Percentiles rank a stretch among this genome's conserved stretches.
Conservation (phyloP, 2,329 filamentous ascomycete genomes). For the Alternaria arbusti region DNA sequence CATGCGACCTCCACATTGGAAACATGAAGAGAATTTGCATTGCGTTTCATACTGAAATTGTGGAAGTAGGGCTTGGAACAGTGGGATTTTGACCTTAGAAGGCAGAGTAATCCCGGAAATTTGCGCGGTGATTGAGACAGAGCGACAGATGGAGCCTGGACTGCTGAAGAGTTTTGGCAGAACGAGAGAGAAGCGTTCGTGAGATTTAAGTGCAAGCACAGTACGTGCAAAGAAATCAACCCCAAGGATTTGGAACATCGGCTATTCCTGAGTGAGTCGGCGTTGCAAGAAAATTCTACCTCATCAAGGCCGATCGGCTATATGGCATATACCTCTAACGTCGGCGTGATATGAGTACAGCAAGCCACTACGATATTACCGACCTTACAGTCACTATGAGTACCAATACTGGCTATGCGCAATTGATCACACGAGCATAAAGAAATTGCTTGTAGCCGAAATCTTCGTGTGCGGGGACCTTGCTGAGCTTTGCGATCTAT, state of each 20-base stretch:
- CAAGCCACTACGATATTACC: not conserved
- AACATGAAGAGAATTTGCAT: not conserved
- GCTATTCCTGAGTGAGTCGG: not conserved
- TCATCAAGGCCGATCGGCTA: not conserved
- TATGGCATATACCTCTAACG: not conserved
- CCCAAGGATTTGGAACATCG: not conserved
- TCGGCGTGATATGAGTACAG: not conserved
- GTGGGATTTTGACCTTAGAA: not conserved
- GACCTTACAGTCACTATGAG: not conserved
- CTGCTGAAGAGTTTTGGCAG: not conserved
- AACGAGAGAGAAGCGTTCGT: not conserved
- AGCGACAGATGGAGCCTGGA: not conserved
- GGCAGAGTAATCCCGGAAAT: not conserved
- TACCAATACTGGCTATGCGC: not conserved
- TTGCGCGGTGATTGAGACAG: not conserved
- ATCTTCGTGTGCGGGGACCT: not conserved
- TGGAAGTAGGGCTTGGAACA: not conserved
- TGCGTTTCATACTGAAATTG: not conserved
- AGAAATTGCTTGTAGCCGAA: not conserved
- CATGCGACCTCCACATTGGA: not conserved
- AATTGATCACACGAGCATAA: conserved; percentile 9
- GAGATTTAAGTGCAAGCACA: not conserved
- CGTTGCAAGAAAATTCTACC: not conserved
- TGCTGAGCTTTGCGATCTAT: not conserved
- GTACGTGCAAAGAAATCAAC: not conserved